These are phyloP conservation scores for Gracilaria caudata DNA, from an alignment of 23 red algal genomes.

Conservation along the genomic window DNA sequence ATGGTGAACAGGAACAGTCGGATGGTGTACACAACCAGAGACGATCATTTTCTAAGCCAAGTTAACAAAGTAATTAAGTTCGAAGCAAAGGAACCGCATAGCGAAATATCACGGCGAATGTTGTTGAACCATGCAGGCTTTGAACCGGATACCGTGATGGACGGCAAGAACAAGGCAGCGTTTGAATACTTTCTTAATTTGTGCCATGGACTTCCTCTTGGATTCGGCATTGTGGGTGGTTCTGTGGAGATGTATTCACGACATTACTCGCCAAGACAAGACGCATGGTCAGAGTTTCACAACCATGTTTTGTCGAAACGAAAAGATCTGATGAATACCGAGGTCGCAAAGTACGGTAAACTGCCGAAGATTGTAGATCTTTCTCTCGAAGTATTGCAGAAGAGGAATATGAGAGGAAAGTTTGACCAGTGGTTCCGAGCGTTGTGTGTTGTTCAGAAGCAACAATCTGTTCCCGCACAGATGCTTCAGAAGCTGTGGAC, in stretches of 20 bases:
- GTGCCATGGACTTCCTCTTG: conserved; percentile 9
- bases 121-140: background rate
- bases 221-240: background rate
- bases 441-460: conserved; percentile 8
- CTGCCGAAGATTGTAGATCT: background rate
- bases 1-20: background rate
- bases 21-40: background rate
- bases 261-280: background rate
- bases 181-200: background rate
- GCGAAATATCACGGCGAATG: background rate
- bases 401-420: background rate
- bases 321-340: background rate
- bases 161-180: background rate
- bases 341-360: background rate
- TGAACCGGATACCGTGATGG: background rate
- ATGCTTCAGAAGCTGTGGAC: conserved; percentile 17
- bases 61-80: background rate
- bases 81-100: background rate
- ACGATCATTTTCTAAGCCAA: background rate
- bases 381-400: background rate
- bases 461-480: background rate
- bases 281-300: background rate
- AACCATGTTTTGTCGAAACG: background rate
- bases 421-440: background rate
- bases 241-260: background rate